Evolutionary conservation across 78 protist species (phyloP).

Genomic region (Dictyostelium brefeldianum): DNA sequence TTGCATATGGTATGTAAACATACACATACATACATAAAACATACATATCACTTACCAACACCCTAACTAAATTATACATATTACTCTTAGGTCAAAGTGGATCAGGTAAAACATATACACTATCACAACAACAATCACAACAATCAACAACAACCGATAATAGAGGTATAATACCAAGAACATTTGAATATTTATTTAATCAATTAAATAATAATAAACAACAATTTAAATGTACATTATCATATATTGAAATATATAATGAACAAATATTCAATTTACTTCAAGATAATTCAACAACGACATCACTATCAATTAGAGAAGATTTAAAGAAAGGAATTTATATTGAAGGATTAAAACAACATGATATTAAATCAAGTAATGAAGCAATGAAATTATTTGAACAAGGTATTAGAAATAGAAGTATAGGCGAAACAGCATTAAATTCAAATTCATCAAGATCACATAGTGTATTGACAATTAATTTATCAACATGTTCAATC

Average conservation of each 20-base stretch:
- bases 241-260: slow-evolving; percentile 88
- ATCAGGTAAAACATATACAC: slow-evolving; percentile 80
- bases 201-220: background rate
- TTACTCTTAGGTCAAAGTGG: slow-evolving; percentile 87
- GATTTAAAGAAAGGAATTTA: slow-evolving; percentile 47
- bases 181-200: slow-evolving; percentile 46
- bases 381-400: slow-evolving; percentile 31
- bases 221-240: slow-evolving; percentile 33
- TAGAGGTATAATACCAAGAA: slow-evolving; percentile 78
- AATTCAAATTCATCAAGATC: slow-evolving; percentile 83
- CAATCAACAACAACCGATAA: background rate
- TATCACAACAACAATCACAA: no score
- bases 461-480: slow-evolving; percentile 84
- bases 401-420: slow-evolving; percentile 36
- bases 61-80: no score
- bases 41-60: no score
- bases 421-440: slow-evolving; percentile 66
- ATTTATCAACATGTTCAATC: slow-evolving; percentile 54
- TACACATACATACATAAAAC: no score
- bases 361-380: background rate
- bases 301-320: slow-evolving; percentile 40
- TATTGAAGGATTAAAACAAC: slow-evolving; percentile 48
- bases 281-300: background rate
- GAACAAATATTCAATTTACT: slow-evolving; percentile 81
- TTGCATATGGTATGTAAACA: slow-evolving; percentile 41